Base-by-base conservation (phyloP, 202 grass and related monocot genomes). In the Digitaria exilis region DNA sequence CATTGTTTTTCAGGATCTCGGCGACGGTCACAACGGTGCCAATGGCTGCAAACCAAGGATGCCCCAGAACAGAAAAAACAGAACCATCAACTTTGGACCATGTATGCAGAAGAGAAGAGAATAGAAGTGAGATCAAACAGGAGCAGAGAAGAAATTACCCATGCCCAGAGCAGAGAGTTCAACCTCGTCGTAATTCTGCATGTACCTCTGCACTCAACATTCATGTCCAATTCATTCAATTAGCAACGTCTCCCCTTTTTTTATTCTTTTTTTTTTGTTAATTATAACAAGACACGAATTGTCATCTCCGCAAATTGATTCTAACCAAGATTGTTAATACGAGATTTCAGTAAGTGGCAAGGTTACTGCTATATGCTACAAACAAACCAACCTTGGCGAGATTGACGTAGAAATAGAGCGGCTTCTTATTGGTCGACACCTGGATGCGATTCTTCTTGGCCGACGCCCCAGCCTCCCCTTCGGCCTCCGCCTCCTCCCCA, bases 351-450 rank as follows among this genome's bases (percentile, higher is more conserved):
- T 34, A n/a, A n/a, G n/a, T n/a, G n/a, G n/a, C n/a, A n/a, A n/a
- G n/a, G n/a, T n/a, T n/a, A n/a, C n/a, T n/a, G n/a, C n/a, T n/a
- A n/a, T 21, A 54, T 8, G 45, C 2, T 28, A 5, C 24, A 21
- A 7, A 93, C n/a, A n/a, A n/a, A n/a, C n/a, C n/a, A n/a, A n/a
- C 96, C 89, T 95, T 98, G 73, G 96, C 91, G 63, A 98, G 96
- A 70, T 95, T 98, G 69, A 98, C 96, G 69, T 98, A 98, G 85
- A 98, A 98, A 80, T 92, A 95, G 73, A 98, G 85, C 11, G 93
- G 89, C 75, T 92, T 98, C 85, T 94, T 93, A 85, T 93, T 95
- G 60, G 96, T 91, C 51, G 96, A 98, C 16, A 98, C 96, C 73
- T 98, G 93, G 84, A 98, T 98, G 45, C 93, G 86, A 34, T 98